These are phyloP conservation scores for Penicillium frequentans DNA, from an alignment of 2,329 filamentous ascomycete genomes.

Conservation along the genomic window DNA sequence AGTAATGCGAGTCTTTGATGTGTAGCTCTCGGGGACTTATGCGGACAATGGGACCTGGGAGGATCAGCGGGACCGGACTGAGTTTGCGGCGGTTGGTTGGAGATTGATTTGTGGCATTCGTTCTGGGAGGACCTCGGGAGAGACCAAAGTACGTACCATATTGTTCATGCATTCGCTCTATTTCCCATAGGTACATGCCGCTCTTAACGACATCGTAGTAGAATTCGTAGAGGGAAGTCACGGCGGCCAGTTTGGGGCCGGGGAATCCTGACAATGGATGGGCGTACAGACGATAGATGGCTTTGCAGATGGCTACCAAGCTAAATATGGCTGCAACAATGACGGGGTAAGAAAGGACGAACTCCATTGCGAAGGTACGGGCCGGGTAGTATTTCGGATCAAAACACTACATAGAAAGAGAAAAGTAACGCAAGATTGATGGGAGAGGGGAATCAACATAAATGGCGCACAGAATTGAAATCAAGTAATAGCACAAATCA, in stretches of 20 bases:
- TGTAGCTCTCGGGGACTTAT: slow-evolving; percentile 40
- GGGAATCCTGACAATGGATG: slow-evolving; percentile 23
- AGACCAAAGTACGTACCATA: slow-evolving; percentile 27
- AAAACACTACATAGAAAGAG: background rate
- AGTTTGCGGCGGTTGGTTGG: background rate
- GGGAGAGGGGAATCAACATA: background rate
- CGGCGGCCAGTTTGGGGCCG: slow-evolving; percentile 29
- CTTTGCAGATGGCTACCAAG: background rate
- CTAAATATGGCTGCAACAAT: background rate
- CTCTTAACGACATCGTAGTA: slow-evolving; percentile 28
- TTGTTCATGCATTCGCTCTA: slow-evolving; percentile 19
- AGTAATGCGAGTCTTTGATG: slow-evolving; percentile 36
- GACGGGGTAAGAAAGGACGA: background rate
- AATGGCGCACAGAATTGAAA: background rate
- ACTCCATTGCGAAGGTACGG: background rate
- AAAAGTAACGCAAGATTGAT: background rate
- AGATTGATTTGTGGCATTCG: background rate
- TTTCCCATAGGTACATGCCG: slow-evolving; percentile 26
- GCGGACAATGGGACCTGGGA: slow-evolving; percentile 35
- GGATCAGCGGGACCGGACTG: background rate
- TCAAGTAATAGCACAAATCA: background rate
- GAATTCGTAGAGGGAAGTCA: slow-evolving; percentile 26
- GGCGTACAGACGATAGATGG: slow-evolving; percentile 19
- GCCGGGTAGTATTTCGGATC: background rate
- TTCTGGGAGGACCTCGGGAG: background rate